Evolutionary conservation across 2,329 filamentous ascomycete species (phyloP), one percentile per base, ranked within the genome.

Genomic region (Pyrenochaeta sp.): DNA sequence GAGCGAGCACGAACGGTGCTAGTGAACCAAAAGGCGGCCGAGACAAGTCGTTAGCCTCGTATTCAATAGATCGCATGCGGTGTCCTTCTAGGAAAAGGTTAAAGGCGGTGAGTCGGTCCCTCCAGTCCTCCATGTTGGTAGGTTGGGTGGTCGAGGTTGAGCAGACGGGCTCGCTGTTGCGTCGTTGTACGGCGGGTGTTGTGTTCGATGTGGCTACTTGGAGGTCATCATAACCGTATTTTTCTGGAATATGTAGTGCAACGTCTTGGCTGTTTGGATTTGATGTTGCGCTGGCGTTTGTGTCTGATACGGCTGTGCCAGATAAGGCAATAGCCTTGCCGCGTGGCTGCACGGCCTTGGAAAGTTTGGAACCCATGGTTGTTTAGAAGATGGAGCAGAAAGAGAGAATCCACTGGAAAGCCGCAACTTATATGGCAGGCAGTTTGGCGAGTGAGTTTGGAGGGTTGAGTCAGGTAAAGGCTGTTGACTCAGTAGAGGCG

Each of bases 311-410:
- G 52, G 49, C 32, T 23, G 49, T 35, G 34, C 26, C 43, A 36
- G 32, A 35, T 28, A 45, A 55, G 49, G 55, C 51, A 41, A 36
- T 49, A 51, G 50, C 55, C 34, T 53, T 45, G 42, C 44, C 50
- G 27, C 49, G 55, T 37, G 42, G 51, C 27, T 48, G 44, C 48
- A 52, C 51, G 24, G 54, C 47, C 32, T 60, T 60, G 41, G 55
- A 67, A 17, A 61, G 31, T 40, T 51, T 59, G 34, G 61, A 63
- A 48, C 60, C 66, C 63, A 67, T 69, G 10, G 30, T 46, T 18
- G 32, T 39, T 8, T 34, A 37, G 23, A 46, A 32, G 24, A 15
- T 13, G 13, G 22, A 27, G 18, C 26, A n/a, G 1, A 26, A n/a
- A 20, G 9, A 30, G 20, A 5, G 11, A n/a, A 34, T 24, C 17